Percentiles rank a stretch among this genome's conserved stretches.
Conservation (phyloP, 1,284 basidiomycete species). For the Ustilago loliicola region DNA sequence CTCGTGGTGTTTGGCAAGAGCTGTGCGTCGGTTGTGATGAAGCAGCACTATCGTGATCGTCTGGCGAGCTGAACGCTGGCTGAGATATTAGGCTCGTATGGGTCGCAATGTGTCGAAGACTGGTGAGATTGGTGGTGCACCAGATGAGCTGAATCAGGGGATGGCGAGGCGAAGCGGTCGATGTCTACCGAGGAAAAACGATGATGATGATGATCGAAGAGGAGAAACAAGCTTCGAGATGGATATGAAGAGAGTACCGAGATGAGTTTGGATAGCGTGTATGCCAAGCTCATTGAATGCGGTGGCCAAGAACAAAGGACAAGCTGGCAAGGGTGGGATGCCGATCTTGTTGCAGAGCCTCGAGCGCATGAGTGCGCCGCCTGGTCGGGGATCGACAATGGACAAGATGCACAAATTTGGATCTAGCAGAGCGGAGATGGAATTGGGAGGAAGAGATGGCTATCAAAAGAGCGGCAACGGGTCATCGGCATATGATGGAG, state of each 20-base stretch:
- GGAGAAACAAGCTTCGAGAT: background rate
- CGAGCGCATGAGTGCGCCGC: background rate
- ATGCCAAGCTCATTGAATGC: constrained; percentile 7
- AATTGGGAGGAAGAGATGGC: constrained; percentile 2
- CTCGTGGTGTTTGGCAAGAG: background rate
- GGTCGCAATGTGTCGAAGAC: background rate
- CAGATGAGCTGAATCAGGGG: too few relatives aligned
- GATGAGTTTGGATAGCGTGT: background rate
- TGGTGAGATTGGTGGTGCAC: background rate
- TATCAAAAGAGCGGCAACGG: constrained; percentile 4
- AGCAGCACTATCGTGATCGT: background rate
- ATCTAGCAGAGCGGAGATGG: constrained; percentile 8
- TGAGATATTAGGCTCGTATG: background rate
- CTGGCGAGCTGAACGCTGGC: background rate
- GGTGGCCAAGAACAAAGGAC: background rate
- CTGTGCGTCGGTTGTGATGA: background rate
- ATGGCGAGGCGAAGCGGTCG: background rate
- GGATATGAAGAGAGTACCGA: too few relatives aligned
- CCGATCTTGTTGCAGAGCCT: constrained; percentile 6
- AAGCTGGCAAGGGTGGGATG: background rate
- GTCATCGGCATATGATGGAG: constrained; percentile 1
- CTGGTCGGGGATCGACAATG: constrained; percentile 1
- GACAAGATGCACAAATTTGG: background rate
- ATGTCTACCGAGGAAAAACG: background rate
- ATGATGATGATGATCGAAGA: background rate